phyloP scores from a whole-genome alignment of 2,329 filamentous ascomycete genomes.

The Zasmidium cellare region DNA sequence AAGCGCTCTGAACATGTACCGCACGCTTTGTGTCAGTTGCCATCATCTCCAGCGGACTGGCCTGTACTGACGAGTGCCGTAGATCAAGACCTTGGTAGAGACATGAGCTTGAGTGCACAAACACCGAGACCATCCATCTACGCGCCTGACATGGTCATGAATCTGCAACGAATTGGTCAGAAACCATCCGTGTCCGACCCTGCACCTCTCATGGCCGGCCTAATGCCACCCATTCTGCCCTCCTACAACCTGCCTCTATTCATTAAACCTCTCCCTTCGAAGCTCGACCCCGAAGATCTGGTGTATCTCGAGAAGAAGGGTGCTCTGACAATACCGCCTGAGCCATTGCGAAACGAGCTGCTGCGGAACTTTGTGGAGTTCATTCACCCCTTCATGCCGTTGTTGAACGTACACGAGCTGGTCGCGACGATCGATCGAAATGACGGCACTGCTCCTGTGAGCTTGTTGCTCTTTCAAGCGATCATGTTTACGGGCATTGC shows the following conservation, averaged over 20 bases:
- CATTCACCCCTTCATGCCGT: conserved; percentile 91
- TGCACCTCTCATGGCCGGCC: conserved; percentile 23
- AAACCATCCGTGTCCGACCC: conserved; percentile 27
- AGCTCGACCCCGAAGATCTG: conserved; percentile 78
- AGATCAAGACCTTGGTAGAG: conserved; percentile 33
- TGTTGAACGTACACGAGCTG: conserved; percentile 68
- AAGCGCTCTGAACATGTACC: conserved; percentile 54
- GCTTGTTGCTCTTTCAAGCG: conserved; percentile 85
- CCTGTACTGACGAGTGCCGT: conserved; percentile 8
- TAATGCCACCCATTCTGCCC: conserved; percentile 28
- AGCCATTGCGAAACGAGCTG: conserved; percentile 73
- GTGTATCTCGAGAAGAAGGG: conserved; percentile 82
- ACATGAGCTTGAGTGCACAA: conserved; percentile 20
- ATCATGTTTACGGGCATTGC: conserved; percentile 93
- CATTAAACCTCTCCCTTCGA: conserved; percentile 74
- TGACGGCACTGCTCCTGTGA: conserved; percentile 71
- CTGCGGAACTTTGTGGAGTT: conserved; percentile 82
- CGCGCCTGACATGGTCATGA: conserved; percentile 32
- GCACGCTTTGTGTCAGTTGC: conserved; percentile 61
- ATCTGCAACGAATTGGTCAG: conserved; percentile 29
- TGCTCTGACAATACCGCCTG: conserved; percentile 72
- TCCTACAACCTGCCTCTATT: conserved; percentile 61
- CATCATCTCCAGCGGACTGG: not conserved
- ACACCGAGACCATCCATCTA: conserved; percentile 25
- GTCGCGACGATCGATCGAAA: conserved; percentile 61